Conservation (phyloP, 306 rosid genomes). For the Abrus precatorius region DNA sequence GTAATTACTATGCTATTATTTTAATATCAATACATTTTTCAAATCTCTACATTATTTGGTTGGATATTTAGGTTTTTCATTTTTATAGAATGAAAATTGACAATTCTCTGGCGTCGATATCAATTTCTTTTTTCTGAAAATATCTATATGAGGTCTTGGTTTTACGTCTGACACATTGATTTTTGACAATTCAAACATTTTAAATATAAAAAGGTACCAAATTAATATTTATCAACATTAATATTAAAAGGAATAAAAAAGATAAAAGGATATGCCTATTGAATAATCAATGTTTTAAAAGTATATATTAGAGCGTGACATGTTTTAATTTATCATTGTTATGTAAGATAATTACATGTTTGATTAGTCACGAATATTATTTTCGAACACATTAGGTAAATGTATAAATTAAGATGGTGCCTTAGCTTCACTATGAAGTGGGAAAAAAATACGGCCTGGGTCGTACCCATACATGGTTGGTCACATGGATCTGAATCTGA, state of each 20-base stretch:
- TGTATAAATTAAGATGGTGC: slow-evolving; percentile 22
- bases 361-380: slow-evolving; percentile 16
- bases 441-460: slow-evolving; percentile 23
- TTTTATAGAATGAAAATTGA: not conserved
- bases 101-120: not conserved
- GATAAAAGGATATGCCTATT: not conserved
- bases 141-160: not conserved
- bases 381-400: not conserved
- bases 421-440: slow-evolving; percentile 39
- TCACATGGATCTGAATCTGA: slow-evolving; percentile 54
- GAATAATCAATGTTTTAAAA: too few relatives aligned
- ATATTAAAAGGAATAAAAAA: not conserved
- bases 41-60: not conserved
- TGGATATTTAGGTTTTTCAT: not conserved
- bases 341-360: slow-evolving; percentile 4
- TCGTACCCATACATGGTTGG: slow-evolving; percentile 43
- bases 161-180: not conserved
- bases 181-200: not conserved
- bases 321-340: not conserved
- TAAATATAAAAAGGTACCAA: not conserved
- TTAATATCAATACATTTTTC: not conserved
- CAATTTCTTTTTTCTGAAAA: not conserved
- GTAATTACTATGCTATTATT: not conserved
- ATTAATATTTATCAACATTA: not conserved
- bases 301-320: not conserved